phyloP scores from a whole-genome alignment of 768 basidiomycete species.

The Kwoniella sp. region DNA sequence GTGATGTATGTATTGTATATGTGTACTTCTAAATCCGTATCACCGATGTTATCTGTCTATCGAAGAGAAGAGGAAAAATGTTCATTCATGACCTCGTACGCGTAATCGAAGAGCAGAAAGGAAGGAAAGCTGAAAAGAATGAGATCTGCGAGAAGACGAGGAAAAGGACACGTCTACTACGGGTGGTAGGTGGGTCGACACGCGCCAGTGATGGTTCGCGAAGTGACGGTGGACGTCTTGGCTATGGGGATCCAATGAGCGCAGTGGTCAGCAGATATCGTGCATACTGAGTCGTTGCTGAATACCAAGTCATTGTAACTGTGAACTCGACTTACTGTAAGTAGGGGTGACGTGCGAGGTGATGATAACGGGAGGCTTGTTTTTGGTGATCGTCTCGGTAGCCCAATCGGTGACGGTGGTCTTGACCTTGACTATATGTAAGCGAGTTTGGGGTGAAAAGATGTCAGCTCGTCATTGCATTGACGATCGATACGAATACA shows the following conservation, averaged over 20 bases:
- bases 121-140: not conserved
- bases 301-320: not conserved
- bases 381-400: slow-evolving; percentile 9
- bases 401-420: slow-evolving; percentile 14
- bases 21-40: too few relatives aligned
- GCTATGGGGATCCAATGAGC: slow-evolving; percentile 1
- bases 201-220: slow-evolving; percentile 12
- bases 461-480: not conserved
- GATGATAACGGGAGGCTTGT: slow-evolving; percentile 8
- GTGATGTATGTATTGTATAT: too few relatives aligned
- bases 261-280: not conserved
- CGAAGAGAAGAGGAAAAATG: not conserved
- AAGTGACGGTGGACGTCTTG: slow-evolving; percentile 16
- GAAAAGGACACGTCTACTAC: not conserved
- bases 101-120: too few relatives aligned
- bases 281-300: too few relatives aligned
- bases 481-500: slow-evolving; percentile 1
- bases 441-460: not conserved
- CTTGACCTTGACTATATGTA: not conserved
- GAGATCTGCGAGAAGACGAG: not conserved
- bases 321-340: not conserved
- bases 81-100: not conserved
- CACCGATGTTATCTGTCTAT: not conserved
- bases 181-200: slow-evolving; percentile 11
- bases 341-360: slow-evolving; percentile 14